A percentile compares a stretch with the other conserved stretches of the same genome.
phyloP scores from a whole-genome alignment of 371 early-diverging fungal genomes.

The Mucor circinelloides region DNA sequence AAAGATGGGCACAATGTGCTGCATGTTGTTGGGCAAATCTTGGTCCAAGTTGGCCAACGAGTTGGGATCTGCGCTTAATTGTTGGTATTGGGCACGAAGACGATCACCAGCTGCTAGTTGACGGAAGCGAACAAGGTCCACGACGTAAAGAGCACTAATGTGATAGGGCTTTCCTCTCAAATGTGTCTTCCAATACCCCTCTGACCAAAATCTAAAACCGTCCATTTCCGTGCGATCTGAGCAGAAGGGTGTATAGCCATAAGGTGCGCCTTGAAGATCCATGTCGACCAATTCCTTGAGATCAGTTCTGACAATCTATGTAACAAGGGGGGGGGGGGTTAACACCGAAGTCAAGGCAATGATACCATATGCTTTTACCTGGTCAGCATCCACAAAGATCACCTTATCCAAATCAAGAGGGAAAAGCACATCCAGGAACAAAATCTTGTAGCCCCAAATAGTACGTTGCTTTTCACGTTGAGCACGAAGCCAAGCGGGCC shows the following conservation, averaged over 20 bases:
- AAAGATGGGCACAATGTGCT: slow-evolving; percentile 86
- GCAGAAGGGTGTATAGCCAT: slow-evolving; percentile 97
- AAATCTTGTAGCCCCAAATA: slow-evolving; percentile 98
- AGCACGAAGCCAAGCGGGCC: slow-evolving; percentile 94
- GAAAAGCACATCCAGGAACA: slow-evolving; percentile 96
- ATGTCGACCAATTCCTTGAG: slow-evolving; percentile 88
- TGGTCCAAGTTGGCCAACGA: slow-evolving; percentile 96
- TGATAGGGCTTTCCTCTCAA: slow-evolving; percentile 91
- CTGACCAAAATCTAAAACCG: slow-evolving; percentile 95
- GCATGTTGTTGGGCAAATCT: slow-evolving; percentile 96
- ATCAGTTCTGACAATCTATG: slow-evolving; percentile 90
- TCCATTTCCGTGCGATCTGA: slow-evolving; percentile 91
- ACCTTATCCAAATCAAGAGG: slow-evolving; percentile 92
- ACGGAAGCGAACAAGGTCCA: slow-evolving; percentile 91
- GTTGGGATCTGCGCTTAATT: slow-evolving; percentile 83
- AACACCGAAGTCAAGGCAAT: too few species aligned
- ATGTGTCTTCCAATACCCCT: slow-evolving; percentile 93
- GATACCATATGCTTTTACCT: too few species aligned
- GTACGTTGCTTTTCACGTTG: slow-evolving; percentile 95
- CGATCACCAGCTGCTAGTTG: slow-evolving; percentile 93
- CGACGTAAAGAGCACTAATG: slow-evolving; percentile 93
- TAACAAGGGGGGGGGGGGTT: too few species aligned
- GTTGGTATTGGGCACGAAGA: slow-evolving; percentile 91
- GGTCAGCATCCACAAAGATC: slow-evolving; percentile 98
- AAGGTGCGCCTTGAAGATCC: slow-evolving; percentile 91